Evolutionary conservation across 805 yeast species (phyloP).

Genomic region (Scheffersomyces ergatensis): DNA sequence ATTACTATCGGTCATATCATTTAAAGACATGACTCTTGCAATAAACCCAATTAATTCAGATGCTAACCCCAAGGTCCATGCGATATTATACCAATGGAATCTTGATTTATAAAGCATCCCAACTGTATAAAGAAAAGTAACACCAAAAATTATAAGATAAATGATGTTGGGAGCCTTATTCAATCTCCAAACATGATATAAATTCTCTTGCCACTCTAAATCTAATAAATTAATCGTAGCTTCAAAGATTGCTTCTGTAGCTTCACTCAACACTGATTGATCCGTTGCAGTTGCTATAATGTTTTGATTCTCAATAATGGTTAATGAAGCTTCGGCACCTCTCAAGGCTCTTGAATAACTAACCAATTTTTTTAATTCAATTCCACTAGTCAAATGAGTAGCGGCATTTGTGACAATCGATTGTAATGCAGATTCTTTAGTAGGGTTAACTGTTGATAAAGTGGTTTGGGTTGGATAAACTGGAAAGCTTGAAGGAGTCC

Average conservation of each 20-base stretch:
- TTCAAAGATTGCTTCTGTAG: constrained; percentile 32
- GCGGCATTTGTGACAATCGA: constrained; percentile 15
- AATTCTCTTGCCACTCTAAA: constrained; percentile 25
- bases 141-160: constrained; percentile 24
- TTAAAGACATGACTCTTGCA: constrained; percentile 32
- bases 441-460: constrained; percentile 20
- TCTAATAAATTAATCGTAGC: constrained; percentile 29
- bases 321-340: constrained; percentile 37
- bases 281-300: constrained; percentile 40
- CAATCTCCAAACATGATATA: constrained; percentile 21
- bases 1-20: constrained; percentile 16
- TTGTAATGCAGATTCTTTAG: constrained; percentile 19
- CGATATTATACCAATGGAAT: constrained; percentile 38
- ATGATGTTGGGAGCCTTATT: constrained; percentile 30
- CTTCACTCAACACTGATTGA: constrained; percentile 18
- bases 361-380: constrained; percentile 9
- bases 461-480: constrained; percentile 27
- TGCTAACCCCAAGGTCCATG: constrained; percentile 33
- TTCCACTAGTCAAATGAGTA: constrained; percentile 6
- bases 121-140: constrained; percentile 20
- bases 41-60: constrained; percentile 37
- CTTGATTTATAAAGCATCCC: constrained; percentile 29
- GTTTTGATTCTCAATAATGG: constrained; percentile 30
- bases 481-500: constrained; percentile 26
- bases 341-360: constrained; percentile 19